These are phyloP conservation scores for Chlorella ohadii DNA, from an alignment of 139 green algal species.

Conservation along the genomic window DNA sequence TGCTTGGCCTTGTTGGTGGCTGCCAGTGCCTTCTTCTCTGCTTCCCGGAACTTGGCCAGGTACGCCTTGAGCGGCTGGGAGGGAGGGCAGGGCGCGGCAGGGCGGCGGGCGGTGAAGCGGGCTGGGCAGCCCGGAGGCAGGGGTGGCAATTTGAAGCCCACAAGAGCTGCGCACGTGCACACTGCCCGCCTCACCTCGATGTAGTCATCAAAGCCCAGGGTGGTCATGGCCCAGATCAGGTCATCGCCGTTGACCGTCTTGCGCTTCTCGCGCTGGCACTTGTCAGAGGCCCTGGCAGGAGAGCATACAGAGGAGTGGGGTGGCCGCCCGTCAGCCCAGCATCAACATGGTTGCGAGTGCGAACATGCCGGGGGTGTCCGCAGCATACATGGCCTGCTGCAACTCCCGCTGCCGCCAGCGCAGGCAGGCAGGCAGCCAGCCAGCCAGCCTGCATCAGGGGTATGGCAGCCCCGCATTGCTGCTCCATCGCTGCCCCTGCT, in stretches of 20 bases:
- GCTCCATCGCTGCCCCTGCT: constrained; percentile 32
- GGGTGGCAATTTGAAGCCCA: too few species aligned
- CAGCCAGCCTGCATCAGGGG: too few species aligned
- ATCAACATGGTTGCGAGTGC: too few species aligned
- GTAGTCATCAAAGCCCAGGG: constrained; percentile 98
- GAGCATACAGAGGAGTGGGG: not conserved
- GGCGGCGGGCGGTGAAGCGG: not conserved
- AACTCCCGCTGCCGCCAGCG: too few species aligned
- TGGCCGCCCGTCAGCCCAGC: too few species aligned
- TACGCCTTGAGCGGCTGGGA: constrained; percentile 91
- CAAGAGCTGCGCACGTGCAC: too few species aligned
- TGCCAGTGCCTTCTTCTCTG: constrained; percentile 42
- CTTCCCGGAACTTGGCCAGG: constrained; percentile 95
- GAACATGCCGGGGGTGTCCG: too few species aligned
- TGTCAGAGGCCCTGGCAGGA: constrained; percentile 93
- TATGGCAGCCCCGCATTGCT: too few species aligned
- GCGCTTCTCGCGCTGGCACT: constrained; percentile 97
- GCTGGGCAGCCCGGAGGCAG: too few species aligned
- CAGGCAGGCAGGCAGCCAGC: too few species aligned
- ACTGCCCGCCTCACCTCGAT: constrained; percentile 68
- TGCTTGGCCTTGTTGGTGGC: not conserved
- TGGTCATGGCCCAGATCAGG: constrained; percentile 97
- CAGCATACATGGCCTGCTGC: too few species aligned
- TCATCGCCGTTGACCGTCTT: constrained; percentile 99
- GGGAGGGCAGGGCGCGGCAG: not conserved